Conservation (phyloP, 495 filamentous ascomycete species). For the Antarctomyces pellizariae region DNA sequence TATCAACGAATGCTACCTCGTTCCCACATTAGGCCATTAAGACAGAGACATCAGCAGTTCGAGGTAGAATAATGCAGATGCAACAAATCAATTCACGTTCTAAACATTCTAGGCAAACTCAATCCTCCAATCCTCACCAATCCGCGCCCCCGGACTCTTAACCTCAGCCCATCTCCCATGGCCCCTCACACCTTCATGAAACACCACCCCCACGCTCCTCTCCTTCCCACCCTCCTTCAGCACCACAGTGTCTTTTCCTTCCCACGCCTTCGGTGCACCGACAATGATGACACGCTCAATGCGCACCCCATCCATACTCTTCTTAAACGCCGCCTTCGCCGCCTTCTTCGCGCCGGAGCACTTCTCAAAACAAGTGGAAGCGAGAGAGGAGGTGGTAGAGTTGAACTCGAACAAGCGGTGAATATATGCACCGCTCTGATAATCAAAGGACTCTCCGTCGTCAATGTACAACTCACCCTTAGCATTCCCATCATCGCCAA, state of each 20-base stretch:
- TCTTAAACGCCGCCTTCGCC: slow-evolving; percentile 48
- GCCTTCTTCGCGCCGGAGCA: slow-evolving; percentile 29
- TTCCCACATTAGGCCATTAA: no score
- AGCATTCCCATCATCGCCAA: slow-evolving; percentile 47
- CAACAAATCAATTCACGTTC: no score
- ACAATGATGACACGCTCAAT: slow-evolving; percentile 72
- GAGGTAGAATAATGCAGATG: no score
- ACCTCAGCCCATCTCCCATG: slow-evolving; percentile 6
- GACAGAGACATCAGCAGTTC: no score
- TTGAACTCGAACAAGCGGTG: slow-evolving; percentile 52
- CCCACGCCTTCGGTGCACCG: slow-evolving; percentile 51
- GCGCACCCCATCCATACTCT: slow-evolving; percentile 47
- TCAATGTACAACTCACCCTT: slow-evolving; percentile 75
- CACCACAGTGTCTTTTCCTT: slow-evolving; percentile 36
- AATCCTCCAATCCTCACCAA: slow-evolving; percentile 8
- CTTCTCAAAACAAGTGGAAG: slow-evolving; percentile 24
- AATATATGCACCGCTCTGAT: slow-evolving; percentile 62
- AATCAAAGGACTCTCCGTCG: slow-evolving; percentile 84
- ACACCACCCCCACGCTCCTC: slow-evolving; percentile 4
- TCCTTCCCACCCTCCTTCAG: slow-evolving; percentile 35
- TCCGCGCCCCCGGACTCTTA: background rate
- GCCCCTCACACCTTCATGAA: slow-evolving; percentile 6
- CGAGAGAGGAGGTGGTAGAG: slow-evolving; percentile 24
- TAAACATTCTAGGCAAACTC: no score
- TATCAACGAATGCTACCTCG: no score